Evolutionary conservation across 148 eudicot genomes (phyloP).

Genomic region (Agrostemma githago): DNA sequence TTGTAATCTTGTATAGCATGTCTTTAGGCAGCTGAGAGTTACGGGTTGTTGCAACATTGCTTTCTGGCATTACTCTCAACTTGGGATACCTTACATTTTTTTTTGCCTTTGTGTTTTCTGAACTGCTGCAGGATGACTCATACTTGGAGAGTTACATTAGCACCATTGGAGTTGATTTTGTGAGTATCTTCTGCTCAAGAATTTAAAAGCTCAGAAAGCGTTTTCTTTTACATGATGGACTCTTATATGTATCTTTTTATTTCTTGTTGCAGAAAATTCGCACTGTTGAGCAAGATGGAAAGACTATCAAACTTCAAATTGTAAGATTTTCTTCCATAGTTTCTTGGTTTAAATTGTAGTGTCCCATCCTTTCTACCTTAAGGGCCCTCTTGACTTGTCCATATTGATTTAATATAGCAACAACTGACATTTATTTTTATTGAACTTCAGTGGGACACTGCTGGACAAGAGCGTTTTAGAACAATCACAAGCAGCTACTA

Average conservation of each 20-base stretch:
- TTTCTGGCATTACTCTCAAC: not conserved
- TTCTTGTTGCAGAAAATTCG: slow-evolving; percentile 41
- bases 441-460: slow-evolving; percentile 44
- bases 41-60: not conserved
- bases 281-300: slow-evolving; percentile 54
- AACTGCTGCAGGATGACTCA: slow-evolving; percentile 41
- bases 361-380: not conserved
- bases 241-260: slow-evolving; percentile 12
- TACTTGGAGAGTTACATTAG: slow-evolving; percentile 53
- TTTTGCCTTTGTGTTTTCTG: not conserved
- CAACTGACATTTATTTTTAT: slow-evolving; percentile 9
- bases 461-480: slow-evolving; percentile 55
- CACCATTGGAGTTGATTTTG: slow-evolving; percentile 54
- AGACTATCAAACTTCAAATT: slow-evolving; percentile 47
- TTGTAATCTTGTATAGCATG: not conserved
- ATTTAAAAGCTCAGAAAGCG: not conserved
- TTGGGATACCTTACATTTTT: slow-evolving; percentile 16
- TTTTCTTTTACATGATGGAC: slow-evolving; percentile 1
- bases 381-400: not conserved
- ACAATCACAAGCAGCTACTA: slow-evolving; percentile 52
- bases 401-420: not conserved
- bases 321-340: slow-evolving; percentile 25
- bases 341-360: not conserved
- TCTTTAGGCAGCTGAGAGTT: not conserved
- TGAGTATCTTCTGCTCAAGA: slow-evolving; percentile 25